A percentile compares a stretch with the other conserved stretches of the same genome.
phyloP scores from a whole-genome alignment of 1,284 basidiomycete species.

The Ceratobasidium sp. region DNA sequence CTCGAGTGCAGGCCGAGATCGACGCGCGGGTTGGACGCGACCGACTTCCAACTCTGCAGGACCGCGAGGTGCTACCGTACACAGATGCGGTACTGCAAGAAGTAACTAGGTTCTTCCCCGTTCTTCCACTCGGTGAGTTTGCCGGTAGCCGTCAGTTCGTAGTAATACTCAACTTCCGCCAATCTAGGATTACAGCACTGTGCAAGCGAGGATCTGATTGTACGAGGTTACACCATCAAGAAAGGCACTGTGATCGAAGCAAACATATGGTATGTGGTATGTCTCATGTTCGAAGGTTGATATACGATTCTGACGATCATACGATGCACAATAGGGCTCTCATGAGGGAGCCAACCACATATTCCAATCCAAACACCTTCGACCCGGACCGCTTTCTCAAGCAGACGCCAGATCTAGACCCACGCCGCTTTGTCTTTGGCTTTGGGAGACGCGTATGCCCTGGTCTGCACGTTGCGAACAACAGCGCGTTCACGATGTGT shows the following conservation, averaged over 20 bases:
- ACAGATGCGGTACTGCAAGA: constrained; percentile 51
- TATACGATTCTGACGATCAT: too few relatives aligned
- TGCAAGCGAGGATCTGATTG: constrained; percentile 7
- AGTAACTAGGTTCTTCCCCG: constrained; percentile 26
- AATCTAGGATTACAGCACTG: constrained; percentile 15
- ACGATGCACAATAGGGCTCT: not conserved
- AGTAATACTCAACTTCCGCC: not conserved
- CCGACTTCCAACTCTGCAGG: constrained; percentile 35
- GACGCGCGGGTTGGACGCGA: constrained; percentile 41
- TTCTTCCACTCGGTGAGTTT: constrained; percentile 9
- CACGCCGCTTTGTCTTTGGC: constrained; percentile 30
- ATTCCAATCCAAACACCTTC: constrained; percentile 16
- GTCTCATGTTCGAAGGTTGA: not conserved
- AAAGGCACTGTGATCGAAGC: constrained; percentile 28
- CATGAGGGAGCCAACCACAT: constrained; percentile 5
- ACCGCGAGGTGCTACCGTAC: constrained; percentile 48
- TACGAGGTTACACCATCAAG: constrained; percentile 19
- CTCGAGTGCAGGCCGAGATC: constrained; percentile 33
- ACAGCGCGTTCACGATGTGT: constrained; percentile 24
- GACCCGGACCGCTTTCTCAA: constrained; percentile 31
- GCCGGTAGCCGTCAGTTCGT: too few relatives aligned
- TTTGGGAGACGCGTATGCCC: constrained; percentile 40
- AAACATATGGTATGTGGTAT: constrained; percentile 28
- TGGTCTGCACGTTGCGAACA: constrained; percentile 38
- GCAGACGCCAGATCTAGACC: constrained; percentile 12